These are phyloP conservation scores for Evansstolkia leycettana DNA, from an alignment of 495 filamentous ascomycete genomes.

Conservation along the genomic window DNA sequence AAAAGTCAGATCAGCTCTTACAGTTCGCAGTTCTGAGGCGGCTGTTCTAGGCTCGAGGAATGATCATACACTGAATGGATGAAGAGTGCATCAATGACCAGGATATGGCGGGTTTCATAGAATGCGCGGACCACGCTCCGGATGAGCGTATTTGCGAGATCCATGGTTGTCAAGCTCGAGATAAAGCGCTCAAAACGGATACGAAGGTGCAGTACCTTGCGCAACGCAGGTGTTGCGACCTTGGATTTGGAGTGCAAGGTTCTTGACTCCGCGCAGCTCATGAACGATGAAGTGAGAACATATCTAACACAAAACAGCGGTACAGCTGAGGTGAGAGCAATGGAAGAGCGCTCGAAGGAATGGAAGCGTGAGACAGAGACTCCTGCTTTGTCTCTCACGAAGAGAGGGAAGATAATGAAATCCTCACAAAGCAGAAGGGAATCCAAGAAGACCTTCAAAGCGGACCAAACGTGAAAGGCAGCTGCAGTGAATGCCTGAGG, in stretches of 20 bases:
- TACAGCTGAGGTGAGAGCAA: background rate
- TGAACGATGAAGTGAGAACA: background rate
- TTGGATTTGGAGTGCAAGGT: no score
- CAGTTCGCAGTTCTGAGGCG: background rate
- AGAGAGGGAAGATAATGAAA: background rate
- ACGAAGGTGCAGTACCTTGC: no score
- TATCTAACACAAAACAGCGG: background rate
- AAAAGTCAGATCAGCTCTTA: constrained; percentile 12
- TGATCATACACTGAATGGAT: constrained; percentile 68
- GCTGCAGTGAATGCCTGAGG: background rate
- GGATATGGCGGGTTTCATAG: constrained; percentile 78
- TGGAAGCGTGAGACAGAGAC: background rate
- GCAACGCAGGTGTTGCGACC: no score
- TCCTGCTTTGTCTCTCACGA: background rate
- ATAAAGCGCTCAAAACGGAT: no score
- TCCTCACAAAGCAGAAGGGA: background rate
- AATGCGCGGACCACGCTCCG: constrained; percentile 84
- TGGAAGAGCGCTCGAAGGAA: background rate
- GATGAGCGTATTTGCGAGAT: constrained; percentile 76
- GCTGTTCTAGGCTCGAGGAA: background rate
- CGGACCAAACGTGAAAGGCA: background rate
- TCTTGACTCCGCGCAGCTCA: background rate
- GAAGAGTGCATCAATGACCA: constrained; percentile 85
- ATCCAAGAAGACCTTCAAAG: background rate
- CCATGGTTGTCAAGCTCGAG: constrained; percentile 39